Base-by-base conservation (phyloP, 2,329 filamentous ascomycete genomes). In the Trematosphaeria pertusa region DNA sequence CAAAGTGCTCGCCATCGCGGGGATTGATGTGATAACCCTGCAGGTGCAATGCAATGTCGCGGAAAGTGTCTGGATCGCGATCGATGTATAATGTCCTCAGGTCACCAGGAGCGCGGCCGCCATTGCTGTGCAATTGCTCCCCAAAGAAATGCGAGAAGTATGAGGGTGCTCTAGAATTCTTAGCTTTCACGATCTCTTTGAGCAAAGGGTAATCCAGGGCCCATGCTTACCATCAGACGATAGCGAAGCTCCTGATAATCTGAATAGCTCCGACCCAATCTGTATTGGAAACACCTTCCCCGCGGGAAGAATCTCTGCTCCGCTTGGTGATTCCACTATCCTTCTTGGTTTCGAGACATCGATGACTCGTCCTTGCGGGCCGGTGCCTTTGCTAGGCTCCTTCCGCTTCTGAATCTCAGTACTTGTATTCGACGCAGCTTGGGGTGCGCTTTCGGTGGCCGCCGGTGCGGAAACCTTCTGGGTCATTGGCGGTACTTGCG, bases 101-200 rank as follows among this genome's bases (percentile, higher is more conserved):
- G 42, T 75, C 77, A 32, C 73, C 73, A n/a, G n/a, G n/a, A 44
- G 84, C 79, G 48, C 82, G 82, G 45, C 81, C 80, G 49, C 85
- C 81, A 37, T 82, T 86, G 58, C 78, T 75, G 46, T 83, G 81
- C 31, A 97, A 74, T 74, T 97, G 92, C 62, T 89, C 89, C 59
- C 86, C 81, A 72, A 97, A 97, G 76, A 94, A 97, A 60, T 91
- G 87, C 15, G 93, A 96, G 75, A 97, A 97, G 73, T 97, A 97
- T 38, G 92, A 97, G 48, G 93, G 93, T 64, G 91, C 93, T 96
- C 75, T 78, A 76, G 68, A 71, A 74, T 65, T 75, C 67, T 84
- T 72, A 84, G 78, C 64, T 54, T 49, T 50, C 42, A 38, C 42
- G 12, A 34, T n/a, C n/a, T n/a, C n/a, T n/a, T n/a, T n/a, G n/a